Evolutionary conservation across 371 early-diverging fungal genomes (phyloP), one percentile per base, ranked within the genome.

Genomic region (Smittium culicis): DNA sequence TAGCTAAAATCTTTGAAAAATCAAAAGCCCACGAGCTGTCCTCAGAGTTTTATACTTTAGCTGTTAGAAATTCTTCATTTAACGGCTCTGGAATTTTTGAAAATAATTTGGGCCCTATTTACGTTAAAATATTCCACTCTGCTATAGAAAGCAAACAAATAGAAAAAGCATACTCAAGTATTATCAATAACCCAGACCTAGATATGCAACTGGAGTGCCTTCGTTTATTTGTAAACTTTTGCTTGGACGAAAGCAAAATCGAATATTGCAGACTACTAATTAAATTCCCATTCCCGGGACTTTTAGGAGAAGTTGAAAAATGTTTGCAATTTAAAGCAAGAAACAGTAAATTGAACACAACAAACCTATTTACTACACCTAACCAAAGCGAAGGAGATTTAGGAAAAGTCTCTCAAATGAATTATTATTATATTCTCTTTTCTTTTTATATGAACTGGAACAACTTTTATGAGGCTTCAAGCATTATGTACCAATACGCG

Each of bases 371-470:
- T 25, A 57, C 5, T 57, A n/a, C 27, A 5, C 5, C 14, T 14
- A 25, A 25, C 24, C 3, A n/a, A 3, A 16, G 16, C 25, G 5
- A 57, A 3, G 57, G 57, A n/a, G n/a, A 57, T n/a, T 3, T 11
- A n/a, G 3, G 27, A 16, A 25, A 57, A 5, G 14, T 3, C 5
- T 16, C 11, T 57, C 57, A 14, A 25, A 27, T 57, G 5, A 57
- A 57, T 25, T 57, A 57, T 57, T 57, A 57, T 27, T 27, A 57
- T 25, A 27, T 57, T n/a, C 27, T 57, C 5, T 57, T 57, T 57
- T 11, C 57, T 14, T 57, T 57, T 25, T 57, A 57, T 25, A 57
- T 57, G 57, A 57, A 57, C 25, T 57, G 57, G 57, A 57, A 57
- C 27, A 57, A 57, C 27, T 27, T n/a, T 25, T n/a, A 14, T n/a